Percentiles rank a stretch among this genome's conserved stretches.
These are phyloP conservation scores for Paecilomyces dactylethromorphus DNA, from an alignment of 2,329 filamentous ascomycete genomes.

Conservation along the genomic window DNA sequence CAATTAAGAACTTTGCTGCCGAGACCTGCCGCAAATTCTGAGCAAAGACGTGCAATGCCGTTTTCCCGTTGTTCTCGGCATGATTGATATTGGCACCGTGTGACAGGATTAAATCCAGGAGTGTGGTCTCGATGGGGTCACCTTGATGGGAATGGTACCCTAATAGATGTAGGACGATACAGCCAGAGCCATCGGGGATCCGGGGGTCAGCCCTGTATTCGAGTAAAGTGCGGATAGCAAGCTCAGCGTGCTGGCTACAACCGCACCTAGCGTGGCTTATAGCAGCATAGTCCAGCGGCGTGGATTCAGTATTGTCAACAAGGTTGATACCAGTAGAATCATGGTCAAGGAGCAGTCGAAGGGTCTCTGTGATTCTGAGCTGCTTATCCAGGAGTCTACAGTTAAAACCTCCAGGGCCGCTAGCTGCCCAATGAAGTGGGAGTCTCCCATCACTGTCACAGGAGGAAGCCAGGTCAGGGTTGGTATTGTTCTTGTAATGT, in stretches of 20 bases:
- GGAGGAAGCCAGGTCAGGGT: constrained; percentile 7
- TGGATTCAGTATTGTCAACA: constrained; percentile 10
- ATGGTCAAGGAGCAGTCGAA: constrained; percentile 12
- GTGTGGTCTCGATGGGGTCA: constrained; percentile 6
- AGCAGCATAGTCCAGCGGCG: constrained; percentile 11
- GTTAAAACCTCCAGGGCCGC: constrained; percentile 4
- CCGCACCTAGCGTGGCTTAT: constrained; percentile 6
- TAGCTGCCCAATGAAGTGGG: constrained; percentile 12
- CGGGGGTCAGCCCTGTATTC: constrained; percentile 11
- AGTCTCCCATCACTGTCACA: constrained; percentile 7
- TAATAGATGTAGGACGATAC: constrained; percentile 13
- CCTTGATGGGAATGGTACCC: constrained; percentile 4
- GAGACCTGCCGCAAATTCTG: constrained; percentile 12
- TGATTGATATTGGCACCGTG: constrained; percentile 13
- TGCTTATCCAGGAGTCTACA: constrained; percentile 5
- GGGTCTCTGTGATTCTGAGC: constrained; percentile 7
- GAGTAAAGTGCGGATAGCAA: constrained; percentile 8
- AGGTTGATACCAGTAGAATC: constrained; percentile 12
- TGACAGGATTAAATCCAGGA: constrained; percentile 14
- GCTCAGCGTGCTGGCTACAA: constrained; percentile 5
- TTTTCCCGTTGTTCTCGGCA: constrained; percentile 13
- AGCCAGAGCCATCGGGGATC: constrained; percentile 8
- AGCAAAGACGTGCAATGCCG: constrained; percentile 14
- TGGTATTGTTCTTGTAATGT: background rate
- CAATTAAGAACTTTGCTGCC: constrained; percentile 11